Base-by-base conservation (phyloP, 352 stramenopile genomes). In the Elongisporangium anandrum region DNA sequence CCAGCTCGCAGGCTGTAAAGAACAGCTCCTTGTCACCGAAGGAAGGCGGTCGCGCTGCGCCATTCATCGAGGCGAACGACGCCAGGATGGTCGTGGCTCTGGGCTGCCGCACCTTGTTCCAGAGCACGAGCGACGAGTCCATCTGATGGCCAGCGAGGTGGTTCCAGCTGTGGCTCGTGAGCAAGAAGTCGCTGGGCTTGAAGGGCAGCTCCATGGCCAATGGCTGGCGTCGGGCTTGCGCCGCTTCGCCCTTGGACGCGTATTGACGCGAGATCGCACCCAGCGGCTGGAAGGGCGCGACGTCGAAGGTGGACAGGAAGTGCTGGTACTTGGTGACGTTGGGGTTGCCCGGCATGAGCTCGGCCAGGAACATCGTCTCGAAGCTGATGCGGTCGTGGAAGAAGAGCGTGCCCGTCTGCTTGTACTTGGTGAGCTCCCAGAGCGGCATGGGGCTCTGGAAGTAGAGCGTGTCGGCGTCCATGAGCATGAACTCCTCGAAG, bases 21-120 rank as follows among this genome's bases (percentile, higher is more conserved):
- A 88, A 93, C n/a, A 90, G 64, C 52, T 93, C 81, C 58, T 93
- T 93, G 54, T 91, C 83, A 3, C 81, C 77, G 52, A 90, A 89
- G 21, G 73, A 86, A 8, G 73, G 73, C 17, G 77, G 77, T 4
- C 66, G 47, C 0, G 54, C 45, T n/a, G 80, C 61, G 21, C 55
- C 59, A 55, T 85, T 83, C 13, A 70, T 52, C 3, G 79, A 69
- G 8, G 77, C 59, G 56, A 91, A 91, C 2, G 79, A 73, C 0
- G 65, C 70, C 23, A 93, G 58, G 12, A 93, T 84, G 13, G 79
- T 75, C 0, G 81, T 93, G 16, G 83, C 83, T 10, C 81, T 75
- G n/a, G 73, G 71, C 59, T 93, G 81, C 47, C 66, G 69, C 20
- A 64, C 55, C 65, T 93, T 93, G 65, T 66, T 81, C 83, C 81